phyloP scores from a whole-genome alignment of 2,329 filamentous ascomycete genomes.

The Rutstroemia sp. region DNA sequence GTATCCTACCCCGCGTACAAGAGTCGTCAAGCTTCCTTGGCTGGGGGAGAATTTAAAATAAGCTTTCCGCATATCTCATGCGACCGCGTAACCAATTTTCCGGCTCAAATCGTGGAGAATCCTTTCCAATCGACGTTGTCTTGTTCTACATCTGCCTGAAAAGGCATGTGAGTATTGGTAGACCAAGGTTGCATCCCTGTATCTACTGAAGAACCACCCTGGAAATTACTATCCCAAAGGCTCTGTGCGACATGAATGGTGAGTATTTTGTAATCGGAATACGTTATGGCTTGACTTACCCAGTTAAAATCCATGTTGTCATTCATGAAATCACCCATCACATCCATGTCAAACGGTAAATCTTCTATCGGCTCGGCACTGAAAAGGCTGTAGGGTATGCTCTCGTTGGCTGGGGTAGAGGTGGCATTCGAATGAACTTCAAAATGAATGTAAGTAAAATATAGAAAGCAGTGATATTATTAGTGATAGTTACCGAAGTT shows the following conservation, averaged over 20 bases:
- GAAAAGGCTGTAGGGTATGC: background rate
- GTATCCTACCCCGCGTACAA: background rate
- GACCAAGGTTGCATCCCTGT: background rate
- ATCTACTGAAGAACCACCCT: background rate
- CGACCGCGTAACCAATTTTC: background rate
- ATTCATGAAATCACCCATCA: constrained; percentile 1
- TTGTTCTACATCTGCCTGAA: constrained; percentile 1
- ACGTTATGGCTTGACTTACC: background rate
- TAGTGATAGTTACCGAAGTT: background rate
- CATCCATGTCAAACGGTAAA: background rate
- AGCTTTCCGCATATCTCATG: constrained; percentile 3
- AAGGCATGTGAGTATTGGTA: background rate
- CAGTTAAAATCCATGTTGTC: constrained; percentile 2
- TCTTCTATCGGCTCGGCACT: background rate
- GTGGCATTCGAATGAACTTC: background rate
- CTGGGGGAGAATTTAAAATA: background rate
- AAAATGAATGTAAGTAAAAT: background rate
- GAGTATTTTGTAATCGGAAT: background rate
- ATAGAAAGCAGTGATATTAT: background rate
- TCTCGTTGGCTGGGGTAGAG: background rate
- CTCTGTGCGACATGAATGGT: background rate
- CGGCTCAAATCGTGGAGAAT: background rate
- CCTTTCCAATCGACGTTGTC: background rate
- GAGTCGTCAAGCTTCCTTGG: constrained; percentile 3
- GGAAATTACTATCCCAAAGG: constrained; percentile 8